Evolutionary conservation across 148 eudicot species (phyloP).

Genomic region (Heliosperma pusillum): DNA sequence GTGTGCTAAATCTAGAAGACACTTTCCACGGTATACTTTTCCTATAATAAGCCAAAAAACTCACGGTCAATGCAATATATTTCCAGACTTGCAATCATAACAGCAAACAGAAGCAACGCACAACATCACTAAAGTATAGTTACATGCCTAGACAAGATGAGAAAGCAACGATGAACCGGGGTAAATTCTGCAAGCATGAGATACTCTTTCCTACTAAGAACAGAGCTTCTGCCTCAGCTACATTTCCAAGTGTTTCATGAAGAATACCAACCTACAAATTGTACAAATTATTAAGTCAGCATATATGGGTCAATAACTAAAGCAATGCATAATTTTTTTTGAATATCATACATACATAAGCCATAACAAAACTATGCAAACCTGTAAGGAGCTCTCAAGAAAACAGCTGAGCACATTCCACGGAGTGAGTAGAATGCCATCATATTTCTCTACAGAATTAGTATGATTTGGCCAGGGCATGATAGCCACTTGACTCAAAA

Average conservation of each 20-base stretch:
- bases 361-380: constrained; percentile 24
- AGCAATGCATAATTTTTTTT: background rate
- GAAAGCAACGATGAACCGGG: constrained; percentile 55
- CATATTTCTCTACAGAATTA: constrained; percentile 30
- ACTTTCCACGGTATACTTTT: constrained; percentile 53
- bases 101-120: constrained; percentile 1
- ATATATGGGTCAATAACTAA: constrained; percentile 4
- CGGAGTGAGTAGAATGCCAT: constrained; percentile 61
- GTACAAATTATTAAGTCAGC: constrained; percentile 6
- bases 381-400: constrained; percentile 96
- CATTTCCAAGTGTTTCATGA: constrained; percentile 80
- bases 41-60: constrained; percentile 38
- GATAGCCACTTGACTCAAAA: constrained; percentile 41
- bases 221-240: constrained; percentile 75
- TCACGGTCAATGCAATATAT: constrained; percentile 6
- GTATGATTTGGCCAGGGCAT: constrained; percentile 39
- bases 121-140: too few species aligned
- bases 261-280: constrained; percentile 56
- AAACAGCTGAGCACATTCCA: constrained; percentile 90
- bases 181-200: constrained; percentile 56
- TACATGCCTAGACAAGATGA: constrained; percentile 63
- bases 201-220: constrained; percentile 65
- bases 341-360: constrained; percentile 4
- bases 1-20: constrained; percentile 56
- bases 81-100: background rate